Conservation (phyloP, 2,329 filamentous ascomycete genomes). For the Taxawa tesnikishii region DNA sequence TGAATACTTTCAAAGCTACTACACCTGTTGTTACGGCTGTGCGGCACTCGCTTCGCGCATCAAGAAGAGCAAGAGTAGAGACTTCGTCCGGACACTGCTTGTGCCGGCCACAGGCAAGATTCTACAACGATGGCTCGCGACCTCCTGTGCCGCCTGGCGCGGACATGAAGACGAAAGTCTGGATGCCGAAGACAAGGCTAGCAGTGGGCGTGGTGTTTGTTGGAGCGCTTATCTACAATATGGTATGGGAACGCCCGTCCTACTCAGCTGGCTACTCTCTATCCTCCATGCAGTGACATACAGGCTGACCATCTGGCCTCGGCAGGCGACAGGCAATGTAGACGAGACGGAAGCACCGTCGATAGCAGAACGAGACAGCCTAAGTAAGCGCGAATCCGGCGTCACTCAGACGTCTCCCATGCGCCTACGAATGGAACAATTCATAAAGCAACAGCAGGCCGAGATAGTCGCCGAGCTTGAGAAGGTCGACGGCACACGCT, state of each 20-base stretch:
- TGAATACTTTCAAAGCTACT: too few species aligned
- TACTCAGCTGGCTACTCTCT: conserved; percentile 1
- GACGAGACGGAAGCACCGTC: conserved; percentile 47
- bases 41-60: too few species aligned
- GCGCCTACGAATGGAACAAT: conserved; percentile 93
- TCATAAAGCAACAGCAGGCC: conserved; percentile 87
- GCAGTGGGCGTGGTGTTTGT: conserved; percentile 38
- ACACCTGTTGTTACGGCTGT: too few species aligned
- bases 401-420: conserved; percentile 75
- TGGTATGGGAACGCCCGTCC: conserved; percentile 30
- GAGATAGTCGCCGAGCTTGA: conserved; percentile 76
- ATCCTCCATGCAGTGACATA: conserved; percentile 2
- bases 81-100: background rate
- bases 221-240: conserved; percentile 44
- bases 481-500: conserved; percentile 69
- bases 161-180: conserved; percentile 11
- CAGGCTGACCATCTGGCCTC: conserved; percentile 1
- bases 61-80: too few species aligned
- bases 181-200: conserved; percentile 29
- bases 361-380: conserved; percentile 74
- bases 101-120: background rate
- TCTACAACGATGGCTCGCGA: background rate
- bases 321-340: conserved; percentile 25
- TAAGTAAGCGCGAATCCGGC: conserved; percentile 65
- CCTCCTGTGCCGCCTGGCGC: background rate